Evolutionary conservation across 2,329 filamentous ascomycete species (phyloP), one percentile per base, ranked within the genome.

Genomic region (Nothophoma quercina): DNA sequence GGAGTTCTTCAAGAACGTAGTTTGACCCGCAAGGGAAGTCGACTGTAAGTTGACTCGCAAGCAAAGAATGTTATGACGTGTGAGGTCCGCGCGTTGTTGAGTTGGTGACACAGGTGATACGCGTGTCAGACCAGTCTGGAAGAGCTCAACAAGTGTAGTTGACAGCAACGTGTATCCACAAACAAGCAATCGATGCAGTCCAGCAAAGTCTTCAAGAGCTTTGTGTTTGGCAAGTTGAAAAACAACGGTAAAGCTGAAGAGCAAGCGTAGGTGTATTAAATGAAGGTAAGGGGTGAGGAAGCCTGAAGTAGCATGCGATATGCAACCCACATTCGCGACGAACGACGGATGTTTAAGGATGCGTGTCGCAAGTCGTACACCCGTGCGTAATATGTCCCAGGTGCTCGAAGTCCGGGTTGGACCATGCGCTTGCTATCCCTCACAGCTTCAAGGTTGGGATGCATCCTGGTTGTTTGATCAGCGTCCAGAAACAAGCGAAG

Each of bases 391-490:
- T 28, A 22, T 49, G 44, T 45, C 44, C 51, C 51, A 55, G 43
- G 28, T 43, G 39, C 43, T 43, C 22, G 7, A 34, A 39, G 38
- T 43, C 50, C 50, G 43, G 43, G 50, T 39, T 28, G 50, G 21
- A 38, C 50, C 50, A 42, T 53, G 50, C 38, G 32, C 42, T 38
- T 38, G 43, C 21, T 28, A 34, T 50, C 48, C 38, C 26, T 56
- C 40, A 47, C 58, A 55, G 56, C 47, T 47, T 51, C 50, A 56
- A 45, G 29, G 41, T 36, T 23, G 46, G 46, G 51, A 49, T 46
- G 41, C 41, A 36, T 45, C 42, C 40, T 21, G 25, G 51, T 54
- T 39, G 67, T 70, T 62, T 70, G 67, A 70, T 70, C 67, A 57
- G 40, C 64, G 38, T 44, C 43, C 46, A 39, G 59, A 63, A 69